phyloP scores from a whole-genome alignment of 805 yeast species.

The Sugiyamaella marilandica region DNA sequence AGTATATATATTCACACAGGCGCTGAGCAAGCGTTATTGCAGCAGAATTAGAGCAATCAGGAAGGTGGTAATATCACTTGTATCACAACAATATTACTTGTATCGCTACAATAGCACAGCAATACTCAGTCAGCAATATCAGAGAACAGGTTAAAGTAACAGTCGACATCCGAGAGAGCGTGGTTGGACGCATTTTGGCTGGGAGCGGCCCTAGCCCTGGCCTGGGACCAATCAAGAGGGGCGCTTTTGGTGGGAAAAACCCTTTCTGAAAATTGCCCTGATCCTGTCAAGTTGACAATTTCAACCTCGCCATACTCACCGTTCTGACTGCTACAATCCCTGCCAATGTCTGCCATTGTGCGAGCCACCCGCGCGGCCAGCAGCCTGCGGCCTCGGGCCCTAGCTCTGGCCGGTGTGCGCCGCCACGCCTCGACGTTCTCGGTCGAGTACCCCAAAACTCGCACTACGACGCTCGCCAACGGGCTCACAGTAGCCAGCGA shows the following conservation, averaged over 20 bases:
- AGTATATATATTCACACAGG: too few species aligned
- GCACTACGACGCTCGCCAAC: slow-evolving; percentile 73
- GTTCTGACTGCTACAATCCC: not conserved
- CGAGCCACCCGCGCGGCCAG: slow-evolving; percentile 7
- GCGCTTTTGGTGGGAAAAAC: not conserved
- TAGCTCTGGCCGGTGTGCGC: not conserved
- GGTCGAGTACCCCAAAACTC: slow-evolving; percentile 40
- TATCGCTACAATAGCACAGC: too few species aligned
- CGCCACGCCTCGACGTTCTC: slow-evolving; percentile 8
- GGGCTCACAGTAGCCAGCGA: slow-evolving; percentile 96
- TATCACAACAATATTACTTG: too few species aligned
- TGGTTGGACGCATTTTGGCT: not conserved
- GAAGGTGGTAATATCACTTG: too few species aligned
- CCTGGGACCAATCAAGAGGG: not conserved
- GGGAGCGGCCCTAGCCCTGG: slow-evolving; percentile 1
- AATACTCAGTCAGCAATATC: too few species aligned
- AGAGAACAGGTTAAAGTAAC: not conserved
- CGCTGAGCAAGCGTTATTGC: too few species aligned
- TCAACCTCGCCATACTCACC: not conserved
- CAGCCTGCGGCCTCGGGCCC: not conserved
- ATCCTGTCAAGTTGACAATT: not conserved
- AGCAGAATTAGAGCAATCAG: too few species aligned
- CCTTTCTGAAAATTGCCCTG: not conserved
- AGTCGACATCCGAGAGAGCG: not conserved
- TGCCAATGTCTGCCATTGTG: slow-evolving; percentile 10